phyloP scores from a whole-genome alignment of 805 yeast genomes.

The Brettanomyces naardenensis region DNA sequence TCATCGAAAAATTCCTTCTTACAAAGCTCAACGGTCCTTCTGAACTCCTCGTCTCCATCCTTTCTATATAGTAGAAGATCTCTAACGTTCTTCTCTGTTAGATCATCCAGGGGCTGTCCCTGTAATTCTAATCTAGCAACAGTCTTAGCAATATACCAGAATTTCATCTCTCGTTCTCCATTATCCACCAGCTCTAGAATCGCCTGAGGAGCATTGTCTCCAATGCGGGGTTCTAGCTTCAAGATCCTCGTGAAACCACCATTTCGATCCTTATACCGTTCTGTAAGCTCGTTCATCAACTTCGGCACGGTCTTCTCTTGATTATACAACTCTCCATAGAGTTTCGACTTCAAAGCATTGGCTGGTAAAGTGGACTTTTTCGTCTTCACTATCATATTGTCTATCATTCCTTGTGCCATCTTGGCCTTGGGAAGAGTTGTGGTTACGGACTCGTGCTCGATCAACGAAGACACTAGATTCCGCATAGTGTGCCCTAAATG shows the following conservation, averaged over 20 bases:
- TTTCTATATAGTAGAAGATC: constrained; percentile 38
- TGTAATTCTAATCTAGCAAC: constrained; percentile 76
- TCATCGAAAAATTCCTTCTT: constrained; percentile 35
- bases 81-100: constrained; percentile 50
- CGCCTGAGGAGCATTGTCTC: constrained; percentile 87
- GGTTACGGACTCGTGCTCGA: constrained; percentile 62
- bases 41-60: constrained; percentile 48
- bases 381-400: constrained; percentile 54
- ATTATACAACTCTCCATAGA: constrained; percentile 36
- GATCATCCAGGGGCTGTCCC: constrained; percentile 40
- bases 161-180: constrained; percentile 50
- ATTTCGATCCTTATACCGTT: constrained; percentile 52
- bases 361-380: constrained; percentile 26
- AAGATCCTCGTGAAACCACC: constrained; percentile 86
- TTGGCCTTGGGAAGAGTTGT: constrained; percentile 75
- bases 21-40: constrained; percentile 53
- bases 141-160: constrained; percentile 71
- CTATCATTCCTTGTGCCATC: constrained; percentile 56
- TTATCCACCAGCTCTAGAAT: constrained; percentile 77
- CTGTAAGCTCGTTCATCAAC: constrained; percentile 54
- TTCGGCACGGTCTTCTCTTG: constrained; percentile 50
- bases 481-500: constrained; percentile 51
- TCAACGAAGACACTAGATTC: constrained; percentile 57
- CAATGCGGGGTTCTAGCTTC: constrained; percentile 75
- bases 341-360: constrained; percentile 20